Conservation (phyloP, 225 moss, liverwort and hornwort species). For the Polytrichum formosum region DNA sequence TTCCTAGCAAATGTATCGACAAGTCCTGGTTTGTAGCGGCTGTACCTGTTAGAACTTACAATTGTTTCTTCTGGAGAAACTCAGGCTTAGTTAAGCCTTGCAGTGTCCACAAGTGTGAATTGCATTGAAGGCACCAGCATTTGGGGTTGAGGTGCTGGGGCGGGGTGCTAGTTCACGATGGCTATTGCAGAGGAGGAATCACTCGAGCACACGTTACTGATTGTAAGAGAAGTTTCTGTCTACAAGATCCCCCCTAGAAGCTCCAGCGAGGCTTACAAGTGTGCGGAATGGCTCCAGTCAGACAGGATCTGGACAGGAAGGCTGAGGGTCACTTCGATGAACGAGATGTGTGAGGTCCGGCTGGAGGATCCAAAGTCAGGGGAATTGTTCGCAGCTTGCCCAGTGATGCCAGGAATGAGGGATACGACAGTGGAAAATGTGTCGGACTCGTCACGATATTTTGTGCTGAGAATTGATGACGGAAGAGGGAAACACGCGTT, state of each 20-base stretch:
- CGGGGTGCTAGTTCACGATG: conserved; percentile 32
- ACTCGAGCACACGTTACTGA: conserved; percentile 93
- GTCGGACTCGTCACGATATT: conserved; percentile 92
- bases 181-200: conserved; percentile 86
- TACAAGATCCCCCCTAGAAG: conserved; percentile 88
- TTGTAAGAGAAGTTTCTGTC: conserved; percentile 89
- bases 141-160: too few species aligned
- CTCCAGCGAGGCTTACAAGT: conserved; percentile 92
- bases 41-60: too few species aligned
- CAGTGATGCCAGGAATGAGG: conserved; percentile 87
- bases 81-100: too few species aligned
- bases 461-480: conserved; percentile 93
- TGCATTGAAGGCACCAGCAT: too few species aligned
- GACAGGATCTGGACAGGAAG: conserved; percentile 99
- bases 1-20: too few species aligned
- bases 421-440: conserved; percentile 91
- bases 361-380: conserved; percentile 98
- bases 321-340: conserved; percentile 80
- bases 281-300: conserved; percentile 97
- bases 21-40: too few species aligned
- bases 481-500: conserved; percentile 98
- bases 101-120: too few species aligned
- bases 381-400: conserved; percentile 93
- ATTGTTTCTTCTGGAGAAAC: too few species aligned
- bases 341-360: conserved; percentile 90